Evolutionary conservation across 371 early-diverging fungal species (phyloP), one percentile per base, ranked within the genome.

Genomic region (Rhizopus microsporus): DNA sequence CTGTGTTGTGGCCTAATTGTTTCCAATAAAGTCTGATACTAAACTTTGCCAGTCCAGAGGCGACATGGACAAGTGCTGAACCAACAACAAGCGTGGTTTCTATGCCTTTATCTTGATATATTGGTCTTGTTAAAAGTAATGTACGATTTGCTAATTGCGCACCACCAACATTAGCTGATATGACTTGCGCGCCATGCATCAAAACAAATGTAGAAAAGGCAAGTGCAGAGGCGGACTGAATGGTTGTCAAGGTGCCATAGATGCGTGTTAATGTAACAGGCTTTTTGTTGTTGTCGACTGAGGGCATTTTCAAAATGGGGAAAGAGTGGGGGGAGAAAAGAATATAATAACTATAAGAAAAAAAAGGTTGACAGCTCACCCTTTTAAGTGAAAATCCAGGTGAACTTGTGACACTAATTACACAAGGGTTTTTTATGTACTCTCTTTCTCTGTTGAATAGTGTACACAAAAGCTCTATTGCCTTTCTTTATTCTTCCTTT

Each of bases 81-180:
- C 79, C 79, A 12, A 74, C 71, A 4, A 79, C 73, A 3, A 79
- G 31, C 2, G 74, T 12, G 0, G 66, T 65, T 48, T 79, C 80
- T 29, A 67, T 38, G 35, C 72, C 71, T 10, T 68, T 61, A 55
- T 79, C 80, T 66, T 79, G 80, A 40, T 79, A 79, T 16, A 79
- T 56, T 2, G 80, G 76, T 56, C 80, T 57, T 2, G 68, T 72
- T 15, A 76, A 46, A 30, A 76, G 53, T 10, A 79, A 44, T 58
- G 57, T 65, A n/a, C 66, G 64, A 46, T 79, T 72, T 31, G 71
- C 57, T 32, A 58, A 46, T 33, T 56, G 57, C 6, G 58, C 62
- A 13, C 80, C 80, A 16, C 68, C 70, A 1, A 74, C 34, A 23
- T 72, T 68, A 13, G 71, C 70, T 38, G 61, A 56, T 46, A 74